Evolutionary conservation across 306 rosid species (phyloP), one percentile per base, ranked within the genome.

Genomic region (Canavalia ensiformis): DNA sequence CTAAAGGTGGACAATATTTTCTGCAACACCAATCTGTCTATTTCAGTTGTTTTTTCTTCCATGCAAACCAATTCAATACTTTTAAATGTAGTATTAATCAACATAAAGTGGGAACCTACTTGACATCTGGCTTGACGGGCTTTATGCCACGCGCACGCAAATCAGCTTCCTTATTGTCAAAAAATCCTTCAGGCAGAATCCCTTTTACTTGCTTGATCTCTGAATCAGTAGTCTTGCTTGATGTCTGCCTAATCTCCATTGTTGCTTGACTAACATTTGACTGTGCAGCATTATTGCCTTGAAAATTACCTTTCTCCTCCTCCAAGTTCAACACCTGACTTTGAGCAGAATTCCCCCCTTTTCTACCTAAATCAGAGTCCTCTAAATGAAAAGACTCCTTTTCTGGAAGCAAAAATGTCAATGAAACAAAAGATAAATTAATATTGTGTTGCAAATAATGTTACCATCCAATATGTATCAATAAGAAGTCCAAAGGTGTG

Each of bases 81-180:
- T 30, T 35, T 18, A 35, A 29, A 58, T 59, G 68, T 18, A 59
- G 59, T 4, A 55, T 59, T 46, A 55, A 79, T 65, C 75, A 8
- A 77, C 64, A 79, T 30, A 77, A 77, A 82, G 46, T n/a, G 68
- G 68, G 63, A 80, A 89, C 94, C 76, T 88, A 95, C 99, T 95
- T 95, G 88, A 92, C 92, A 85, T 95, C 97, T 64, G 90, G 97
- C 89, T 95, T 95, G 55, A 90, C 92, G 52, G 42, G 93, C 86
- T 92, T 95, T 68, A 93, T 90, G 84, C 99, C 99, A 49, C 95
- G 90, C 47, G 98, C 99, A 56, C 86, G 91, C 83, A 93, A 77
- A 81, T 95, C 99, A 47, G 98, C 99, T 41, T 95, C 99, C 89
- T 95, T 95, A 80, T 90, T 91, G 80, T 95, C 99, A 87, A 93